Conservation (phyloP, 208 protist genomes). For the Tritrichomonas foetus region DNA sequence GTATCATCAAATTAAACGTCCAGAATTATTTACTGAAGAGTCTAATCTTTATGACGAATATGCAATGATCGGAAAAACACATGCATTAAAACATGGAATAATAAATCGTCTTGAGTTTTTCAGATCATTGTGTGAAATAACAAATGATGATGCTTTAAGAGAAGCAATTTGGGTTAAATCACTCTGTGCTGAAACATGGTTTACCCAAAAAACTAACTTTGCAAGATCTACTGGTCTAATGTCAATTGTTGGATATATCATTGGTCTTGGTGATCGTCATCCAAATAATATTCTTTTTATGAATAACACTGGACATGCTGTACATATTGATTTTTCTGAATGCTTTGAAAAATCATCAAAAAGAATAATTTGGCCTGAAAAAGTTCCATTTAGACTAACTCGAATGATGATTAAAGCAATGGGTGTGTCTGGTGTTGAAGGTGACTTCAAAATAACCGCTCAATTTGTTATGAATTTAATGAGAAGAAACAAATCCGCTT, state of each 20-base stretch:
- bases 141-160: background rate
- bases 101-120: background rate
- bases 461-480: conserved; percentile 10
- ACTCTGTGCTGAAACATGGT: background rate
- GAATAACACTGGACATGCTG: background rate
- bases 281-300: background rate
- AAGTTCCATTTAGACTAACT: conserved; percentile 36
- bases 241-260: conserved; percentile 28
- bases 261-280: background rate
- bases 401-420: conserved; percentile 34
- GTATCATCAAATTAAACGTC: background rate
- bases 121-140: too few species aligned
- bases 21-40: background rate
- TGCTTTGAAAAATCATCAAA: background rate
- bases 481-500: background rate
- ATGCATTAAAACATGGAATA: too few species aligned
- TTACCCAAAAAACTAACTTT: background rate
- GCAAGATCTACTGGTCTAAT: background rate
- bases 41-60: background rate
- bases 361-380: background rate
- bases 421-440: background rate
- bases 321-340: conserved; percentile 9
- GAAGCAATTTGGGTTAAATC: background rate
- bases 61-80: background rate
- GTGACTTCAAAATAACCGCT: background rate